Base-by-base conservation (phyloP, 1,284 basidiomycete genomes). In the Leccinum huronense region DNA sequence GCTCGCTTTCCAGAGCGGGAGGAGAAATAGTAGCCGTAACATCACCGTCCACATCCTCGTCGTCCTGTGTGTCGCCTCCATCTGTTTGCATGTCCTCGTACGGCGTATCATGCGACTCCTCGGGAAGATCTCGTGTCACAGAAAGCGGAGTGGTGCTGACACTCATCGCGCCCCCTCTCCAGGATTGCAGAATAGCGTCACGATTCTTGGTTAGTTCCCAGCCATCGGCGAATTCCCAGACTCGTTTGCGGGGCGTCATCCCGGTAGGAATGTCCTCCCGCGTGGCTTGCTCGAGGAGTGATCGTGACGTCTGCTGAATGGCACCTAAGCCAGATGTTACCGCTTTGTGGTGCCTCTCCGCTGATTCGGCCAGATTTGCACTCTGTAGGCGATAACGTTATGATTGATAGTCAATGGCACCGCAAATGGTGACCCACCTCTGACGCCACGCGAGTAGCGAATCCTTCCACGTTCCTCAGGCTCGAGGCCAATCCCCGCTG, bases 191-290 rank as follows among this genome's bases (percentile, higher is more conserved):
- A 27, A 91, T 74, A 3, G 79, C 76, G 5, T 87, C 84, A 34
- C 91, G 84, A 65, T 76, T 81, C 66, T 83, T 79, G 8, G 90
- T 91, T 62, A 89, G 76, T 56, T 86, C 81, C 89, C 91, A 92
- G 60, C 84, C 76, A 65, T 90, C 87, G 5, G 81, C 78, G 67
- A 87, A 89, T 64, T 86, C 77, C 85, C 87, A 89, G 40, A 76
- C 76, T 48, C 88, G 86, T 78, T 91, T 93, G 54, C 83, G 83
- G 31, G 91, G 91, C 4, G 91, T 93, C 61, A 76, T 77, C 9
- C 90, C 91, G 10, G 87, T 90, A 3, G 87, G 77, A 34, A 77
- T 73, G 69, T 91, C 90, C 63, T 87, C 85, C 62, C 78, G 81
- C 3, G 84, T 81, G 6, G 87, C 90, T 61, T 87, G 79, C 30